Percentiles rank a stretch among this genome's conserved stretches.
Evolutionary conservation across 768 basidiomycete species (phyloP).

Genomic region (Leccinum fibrillosum): DNA sequence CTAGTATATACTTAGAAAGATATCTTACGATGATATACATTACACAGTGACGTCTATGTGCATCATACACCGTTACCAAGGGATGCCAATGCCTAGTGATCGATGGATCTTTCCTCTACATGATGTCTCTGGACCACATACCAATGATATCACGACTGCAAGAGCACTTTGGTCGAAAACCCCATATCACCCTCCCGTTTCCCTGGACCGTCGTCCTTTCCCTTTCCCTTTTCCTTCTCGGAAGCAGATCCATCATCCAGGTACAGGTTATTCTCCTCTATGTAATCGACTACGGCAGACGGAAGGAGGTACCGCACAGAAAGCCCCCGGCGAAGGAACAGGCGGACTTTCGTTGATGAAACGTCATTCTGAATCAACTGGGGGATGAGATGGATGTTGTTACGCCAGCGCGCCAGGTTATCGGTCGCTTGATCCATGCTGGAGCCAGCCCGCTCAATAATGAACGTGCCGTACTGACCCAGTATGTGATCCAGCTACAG

Average conservation of each 20-base stretch:
- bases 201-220: constrained; percentile 27
- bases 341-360: constrained; percentile 87
- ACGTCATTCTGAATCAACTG: constrained; percentile 98
- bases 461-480: constrained; percentile 90
- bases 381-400: constrained; percentile 87
- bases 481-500: constrained; percentile 93
- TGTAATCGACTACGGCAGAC: constrained; percentile 89
- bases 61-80: constrained; percentile 1
- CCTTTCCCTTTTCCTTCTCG: constrained; percentile 40
- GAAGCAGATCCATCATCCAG: constrained; percentile 50
- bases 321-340: constrained; percentile 76
- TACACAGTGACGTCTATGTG: neutral
- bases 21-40: neutral
- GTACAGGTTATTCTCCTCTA: constrained; percentile 79
- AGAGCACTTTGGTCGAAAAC: constrained; percentile 6
- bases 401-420: constrained; percentile 68
- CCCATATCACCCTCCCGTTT: constrained; percentile 27
- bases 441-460: constrained; percentile 92
- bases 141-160: constrained; percentile 5
- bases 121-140: neutral
- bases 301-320: constrained; percentile 90
- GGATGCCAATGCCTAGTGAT: neutral
- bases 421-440: constrained; percentile 84
- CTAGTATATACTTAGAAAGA: neutral
- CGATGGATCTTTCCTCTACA: neutral